Base-by-base conservation (phyloP, 2,329 filamentous ascomycete genomes). In the Paramyrothecium roridum region DNA sequence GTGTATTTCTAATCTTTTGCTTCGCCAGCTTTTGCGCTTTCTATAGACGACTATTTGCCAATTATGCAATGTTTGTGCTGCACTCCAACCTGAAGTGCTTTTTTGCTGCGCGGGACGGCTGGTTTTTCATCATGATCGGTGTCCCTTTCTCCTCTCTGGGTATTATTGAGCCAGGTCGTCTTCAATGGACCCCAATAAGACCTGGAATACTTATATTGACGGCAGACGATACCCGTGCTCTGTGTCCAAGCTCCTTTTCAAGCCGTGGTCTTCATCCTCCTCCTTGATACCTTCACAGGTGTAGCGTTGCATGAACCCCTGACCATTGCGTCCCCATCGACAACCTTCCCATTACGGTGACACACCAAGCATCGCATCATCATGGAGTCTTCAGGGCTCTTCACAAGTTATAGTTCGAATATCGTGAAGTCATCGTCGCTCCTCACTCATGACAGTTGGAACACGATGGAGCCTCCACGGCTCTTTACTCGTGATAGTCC, bases 401-500 rank as follows among this genome's bases (percentile, higher is more conserved):
- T 10, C 52, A n/a, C n/a, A n/a, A n/a, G n/a, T n/a, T n/a, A n/a
- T n/a, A n/a, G n/a, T n/a, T n/a, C n/a, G n/a, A n/a, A n/a, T n/a
- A n/a, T n/a, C n/a, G n/a, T n/a, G n/a, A n/a, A n/a, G n/a, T n/a
- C n/a, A n/a, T n/a, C n/a, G n/a, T n/a, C n/a, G n/a, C n/a, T n/a
- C n/a, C n/a, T n/a, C n/a, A n/a, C n/a, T n/a, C n/a, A n/a, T n/a
- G n/a, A n/a, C n/a, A n/a, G n/a, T n/a, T n/a, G n/a, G n/a, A n/a
- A n/a, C n/a, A n/a, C n/a, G n/a, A n/a, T n/a, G n/a, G n/a, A n/a
- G n/a, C n/a, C n/a, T n/a, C n/a, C n/a, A n/a, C n/a, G n/a, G n/a
- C n/a, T n/a, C 58, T 55, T 63, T 56, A 50, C 53, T 48, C 63
- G 63, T 56, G 59, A 54, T 22, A 57, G 54, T 48, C 55, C 62